These are phyloP conservation scores for Ceratocystis ficicola DNA, from an alignment of 2,329 filamentous ascomycete species.

Conservation along the genomic window DNA sequence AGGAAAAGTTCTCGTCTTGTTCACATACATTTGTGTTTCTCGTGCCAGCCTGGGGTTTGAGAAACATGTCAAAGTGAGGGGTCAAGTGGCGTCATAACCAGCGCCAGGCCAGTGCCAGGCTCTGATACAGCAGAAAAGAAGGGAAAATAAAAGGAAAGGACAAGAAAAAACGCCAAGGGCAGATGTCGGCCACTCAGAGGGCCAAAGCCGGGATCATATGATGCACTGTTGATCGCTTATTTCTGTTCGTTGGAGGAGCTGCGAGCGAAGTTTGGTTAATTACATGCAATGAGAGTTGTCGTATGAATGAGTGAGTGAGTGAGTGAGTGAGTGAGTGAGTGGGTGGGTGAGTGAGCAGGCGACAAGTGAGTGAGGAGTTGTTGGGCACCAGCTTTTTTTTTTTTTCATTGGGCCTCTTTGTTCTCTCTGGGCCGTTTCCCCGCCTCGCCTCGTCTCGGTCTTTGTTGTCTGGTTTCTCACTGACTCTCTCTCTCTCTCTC, in stretches of 20 bases:
- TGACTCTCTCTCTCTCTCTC: not conserved
- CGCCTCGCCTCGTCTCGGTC: not conserved
- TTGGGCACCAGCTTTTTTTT: not conserved
- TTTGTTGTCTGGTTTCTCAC: not conserved
- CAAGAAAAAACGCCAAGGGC: not conserved
- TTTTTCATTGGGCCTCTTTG: not conserved
- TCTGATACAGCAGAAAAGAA: not conserved
- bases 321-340: too few relatives aligned
- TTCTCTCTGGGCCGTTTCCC: not conserved
- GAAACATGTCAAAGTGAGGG: constrained; percentile 13
- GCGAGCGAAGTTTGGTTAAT: not conserved
- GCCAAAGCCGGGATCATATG: constrained; percentile 1
- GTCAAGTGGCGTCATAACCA: constrained; percentile 9
- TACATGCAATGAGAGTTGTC: too few relatives aligned
- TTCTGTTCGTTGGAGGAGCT: constrained; percentile 1
- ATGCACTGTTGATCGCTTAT: not conserved
- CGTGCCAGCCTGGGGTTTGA: constrained; percentile 4
- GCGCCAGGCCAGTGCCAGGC: constrained; percentile 4
- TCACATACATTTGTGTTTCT: not conserved
- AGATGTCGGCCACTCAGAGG: not conserved
- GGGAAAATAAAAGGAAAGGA: not conserved
- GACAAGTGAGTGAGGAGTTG: not conserved
- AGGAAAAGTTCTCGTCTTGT: constrained; percentile 3
- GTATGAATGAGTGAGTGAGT: not conserved
- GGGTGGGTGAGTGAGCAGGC: too few relatives aligned